Conservation (phyloP, 306 rosid species). For the Acacia crassicarpa region DNA sequence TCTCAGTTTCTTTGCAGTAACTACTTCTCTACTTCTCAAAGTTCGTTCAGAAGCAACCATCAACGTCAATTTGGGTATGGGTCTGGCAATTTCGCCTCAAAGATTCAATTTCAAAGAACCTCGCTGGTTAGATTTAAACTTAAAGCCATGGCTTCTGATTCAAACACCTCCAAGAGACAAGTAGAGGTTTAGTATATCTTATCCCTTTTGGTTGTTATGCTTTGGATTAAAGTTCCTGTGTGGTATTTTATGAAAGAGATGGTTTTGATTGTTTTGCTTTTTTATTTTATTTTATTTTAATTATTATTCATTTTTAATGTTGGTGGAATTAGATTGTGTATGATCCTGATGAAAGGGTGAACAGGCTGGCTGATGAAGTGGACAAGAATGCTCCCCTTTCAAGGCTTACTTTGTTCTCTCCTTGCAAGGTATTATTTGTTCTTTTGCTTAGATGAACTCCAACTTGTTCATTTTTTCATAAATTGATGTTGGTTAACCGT, state of each 20-base stretch:
- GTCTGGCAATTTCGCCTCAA: constrained; percentile 41
- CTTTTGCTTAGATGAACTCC: constrained; percentile 22
- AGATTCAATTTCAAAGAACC: constrained; percentile 40
- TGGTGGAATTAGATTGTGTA: constrained; percentile 65
- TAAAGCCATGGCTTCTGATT: constrained; percentile 55
- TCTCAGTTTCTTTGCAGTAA: constrained; percentile 52
- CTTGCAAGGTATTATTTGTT: constrained; percentile 77
- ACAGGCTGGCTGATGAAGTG: constrained; percentile 75
- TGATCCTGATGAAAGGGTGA: constrained; percentile 80
- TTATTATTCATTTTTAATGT: constrained; percentile 12
- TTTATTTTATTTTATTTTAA: too few relatives aligned
- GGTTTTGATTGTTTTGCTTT: background rate
- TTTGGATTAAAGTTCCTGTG: constrained; percentile 25
- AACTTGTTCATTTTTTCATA: constrained; percentile 12
- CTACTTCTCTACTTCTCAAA: constrained; percentile 40
- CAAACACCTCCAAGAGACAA: constrained; percentile 53
- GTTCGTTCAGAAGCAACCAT: constrained; percentile 33
- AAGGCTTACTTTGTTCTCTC: constrained; percentile 88
- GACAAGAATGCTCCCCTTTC: constrained; percentile 78
- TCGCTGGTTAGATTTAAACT: constrained; percentile 43
- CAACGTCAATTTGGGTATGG: constrained; percentile 41
- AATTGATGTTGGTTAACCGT: constrained; percentile 14
- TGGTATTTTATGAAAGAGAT: background rate
- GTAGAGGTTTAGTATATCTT: constrained; percentile 55
- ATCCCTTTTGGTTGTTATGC: background rate